These are phyloP conservation scores for Silene uniflora DNA, from an alignment of 148 eudicot species.

Conservation along the genomic window DNA sequence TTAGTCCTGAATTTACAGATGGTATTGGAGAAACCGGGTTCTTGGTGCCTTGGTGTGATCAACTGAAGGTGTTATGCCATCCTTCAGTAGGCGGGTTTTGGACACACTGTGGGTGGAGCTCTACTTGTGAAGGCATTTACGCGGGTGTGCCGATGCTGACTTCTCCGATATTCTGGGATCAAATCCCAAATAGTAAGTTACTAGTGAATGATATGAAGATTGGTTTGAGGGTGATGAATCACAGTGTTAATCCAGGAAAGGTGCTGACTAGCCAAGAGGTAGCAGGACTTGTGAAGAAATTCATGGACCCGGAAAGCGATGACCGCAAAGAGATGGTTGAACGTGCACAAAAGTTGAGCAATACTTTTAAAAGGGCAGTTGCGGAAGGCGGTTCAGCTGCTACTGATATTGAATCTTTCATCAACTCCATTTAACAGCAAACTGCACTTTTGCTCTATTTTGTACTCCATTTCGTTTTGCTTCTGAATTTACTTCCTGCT, in stretches of 20 bases:
- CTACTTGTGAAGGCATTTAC: slow-evolving; percentile 40
- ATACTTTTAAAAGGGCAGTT: slow-evolving; percentile 19
- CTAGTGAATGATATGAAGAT: slow-evolving; percentile 44
- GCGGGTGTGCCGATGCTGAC: slow-evolving; percentile 48
- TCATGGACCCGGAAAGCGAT: slow-evolving; percentile 33
- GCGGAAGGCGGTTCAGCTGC: slow-evolving; percentile 30
- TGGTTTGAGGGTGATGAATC: slow-evolving; percentile 30
- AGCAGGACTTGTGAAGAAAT: slow-evolving; percentile 21
- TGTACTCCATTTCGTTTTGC: background rate
- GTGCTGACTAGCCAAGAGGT: slow-evolving; percentile 28
- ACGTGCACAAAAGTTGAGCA: slow-evolving; percentile 21
- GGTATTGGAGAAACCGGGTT: slow-evolving; percentile 17
- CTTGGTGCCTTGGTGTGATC: slow-evolving; percentile 49
- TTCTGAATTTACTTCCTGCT: too few species aligned
- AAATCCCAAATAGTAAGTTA: slow-evolving; percentile 33
- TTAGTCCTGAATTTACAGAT: slow-evolving; percentile 9
- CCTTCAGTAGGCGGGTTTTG: slow-evolving; percentile 47
- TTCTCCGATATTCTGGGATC: slow-evolving; percentile 40
- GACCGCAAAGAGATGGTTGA: slow-evolving; percentile 28
- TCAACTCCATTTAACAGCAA: background rate
- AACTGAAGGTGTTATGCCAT: slow-evolving; percentile 31
- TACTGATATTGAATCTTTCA: slow-evolving; percentile 23
- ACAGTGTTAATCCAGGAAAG: background rate
- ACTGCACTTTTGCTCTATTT: too few species aligned
- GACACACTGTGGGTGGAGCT: slow-evolving; percentile 61